Percentiles rank a stretch among this genome's conserved stretches.
These are phyloP conservation scores for Heliamphora pulchella DNA, from an alignment of 179 eudicot species.

Conservation along the genomic window DNA sequence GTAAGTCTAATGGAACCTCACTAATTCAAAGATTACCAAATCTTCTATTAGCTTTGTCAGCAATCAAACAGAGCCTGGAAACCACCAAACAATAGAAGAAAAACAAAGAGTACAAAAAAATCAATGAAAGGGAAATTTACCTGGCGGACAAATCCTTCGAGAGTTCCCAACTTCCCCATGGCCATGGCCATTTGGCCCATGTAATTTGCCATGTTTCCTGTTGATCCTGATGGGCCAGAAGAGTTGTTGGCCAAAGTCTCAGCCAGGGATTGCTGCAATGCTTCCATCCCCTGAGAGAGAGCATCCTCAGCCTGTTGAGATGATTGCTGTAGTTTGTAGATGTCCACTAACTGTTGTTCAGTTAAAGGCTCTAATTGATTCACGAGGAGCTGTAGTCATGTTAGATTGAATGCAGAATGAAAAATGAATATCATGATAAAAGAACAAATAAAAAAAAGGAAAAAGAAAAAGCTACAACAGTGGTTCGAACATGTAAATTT, in stretches of 20 bases:
- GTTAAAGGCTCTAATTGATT: conserved; percentile 83
- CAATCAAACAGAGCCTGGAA: not conserved
- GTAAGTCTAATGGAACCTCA: too few species aligned
- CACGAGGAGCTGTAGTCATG: conserved; percentile 57
- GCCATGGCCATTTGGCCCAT: conserved; percentile 32
- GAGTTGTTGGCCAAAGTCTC: conserved; percentile 67
- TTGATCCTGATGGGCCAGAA: conserved; percentile 45
- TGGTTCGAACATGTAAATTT: too few species aligned
- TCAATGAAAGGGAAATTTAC: conserved; percentile 22
- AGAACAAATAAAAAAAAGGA: not conserved
- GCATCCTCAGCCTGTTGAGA: conserved; percentile 95
- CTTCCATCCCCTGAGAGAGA: conserved; percentile 15
- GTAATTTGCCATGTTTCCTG: conserved; percentile 80
- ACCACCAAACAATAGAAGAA: too few species aligned
- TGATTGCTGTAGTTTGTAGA: conserved; percentile 66
- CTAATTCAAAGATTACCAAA: too few species aligned
- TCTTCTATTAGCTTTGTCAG: too few species aligned
- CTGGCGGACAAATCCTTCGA: conserved; percentile 83
- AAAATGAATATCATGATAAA: not conserved
- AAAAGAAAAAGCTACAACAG: not conserved
- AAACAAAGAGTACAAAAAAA: not conserved
- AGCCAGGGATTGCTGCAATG: conserved; percentile 16
- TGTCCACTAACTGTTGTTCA: conserved; percentile 63
- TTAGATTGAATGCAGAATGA: too few species aligned
- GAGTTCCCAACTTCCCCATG: conserved; percentile 86